Conservation (phyloP, 2,329 filamentous ascomycete species). For the Davidsoniella virescens region DNA sequence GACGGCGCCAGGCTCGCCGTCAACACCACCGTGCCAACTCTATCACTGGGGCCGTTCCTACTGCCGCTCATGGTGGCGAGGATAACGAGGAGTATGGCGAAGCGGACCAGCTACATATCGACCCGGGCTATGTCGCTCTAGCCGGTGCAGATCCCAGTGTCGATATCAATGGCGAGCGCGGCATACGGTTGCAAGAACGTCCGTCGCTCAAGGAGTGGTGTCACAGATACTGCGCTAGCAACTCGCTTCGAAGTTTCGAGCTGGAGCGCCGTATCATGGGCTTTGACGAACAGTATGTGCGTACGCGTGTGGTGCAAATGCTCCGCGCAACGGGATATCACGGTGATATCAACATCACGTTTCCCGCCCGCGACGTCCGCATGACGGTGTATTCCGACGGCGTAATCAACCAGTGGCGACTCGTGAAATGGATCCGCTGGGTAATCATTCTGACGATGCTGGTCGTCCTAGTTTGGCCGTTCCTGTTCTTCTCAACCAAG, state of each 20-base stretch:
- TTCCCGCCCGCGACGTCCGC: conserved; percentile 39
- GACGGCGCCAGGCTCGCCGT: conserved; percentile 7
- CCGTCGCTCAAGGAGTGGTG: conserved; percentile 40
- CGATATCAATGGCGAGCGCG: conserved; percentile 26
- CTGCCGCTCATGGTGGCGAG: conserved; percentile 14
- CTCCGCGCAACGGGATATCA: conserved; percentile 51
- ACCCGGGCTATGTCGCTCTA: not conserved
- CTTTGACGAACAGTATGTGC: conserved; percentile 40
- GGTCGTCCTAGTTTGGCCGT: conserved; percentile 56
- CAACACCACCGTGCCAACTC: conserved; percentile 14
- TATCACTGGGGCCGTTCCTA: no score
- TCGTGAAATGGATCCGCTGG: conserved; percentile 45
- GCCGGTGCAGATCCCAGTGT: not conserved
- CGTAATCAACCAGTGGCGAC: conserved; percentile 46
- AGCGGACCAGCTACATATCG: not conserved
- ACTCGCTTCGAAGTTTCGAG: conserved; percentile 39
- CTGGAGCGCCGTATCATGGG: conserved; percentile 39
- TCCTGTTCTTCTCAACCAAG: conserved; percentile 49
- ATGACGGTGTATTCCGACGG: conserved; percentile 49
- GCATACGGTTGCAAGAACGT: conserved; percentile 13
- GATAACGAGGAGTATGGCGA: conserved; percentile 16
- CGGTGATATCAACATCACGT: conserved; percentile 40
- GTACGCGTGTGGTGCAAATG: conserved; percentile 34
- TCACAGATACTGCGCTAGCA: conserved; percentile 45
- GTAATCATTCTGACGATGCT: conserved; percentile 50